Base-by-base conservation (phyloP, 176 grass and related monocot genomes). In the Cenchrus purpureus region DNA sequence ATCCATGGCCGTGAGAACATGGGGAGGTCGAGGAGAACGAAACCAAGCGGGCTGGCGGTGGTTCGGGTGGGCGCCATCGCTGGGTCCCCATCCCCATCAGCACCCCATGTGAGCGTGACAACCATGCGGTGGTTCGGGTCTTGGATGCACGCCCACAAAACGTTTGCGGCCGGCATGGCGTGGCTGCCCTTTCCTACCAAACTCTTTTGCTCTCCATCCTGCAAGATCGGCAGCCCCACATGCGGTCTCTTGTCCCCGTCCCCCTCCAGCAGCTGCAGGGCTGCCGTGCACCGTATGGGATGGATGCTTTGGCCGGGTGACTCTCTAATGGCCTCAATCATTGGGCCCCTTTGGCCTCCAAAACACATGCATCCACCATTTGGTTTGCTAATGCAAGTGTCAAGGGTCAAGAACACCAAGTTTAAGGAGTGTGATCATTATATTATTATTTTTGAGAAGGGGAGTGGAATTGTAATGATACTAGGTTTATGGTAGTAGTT, bases 101-200 rank as follows among this genome's bases (percentile, higher is more conserved):
- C 65, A 64, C 69, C 85, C 63, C 89, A 91, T 91, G 81, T 81
- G 89, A 77, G 61, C 17, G 79, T 82, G 84, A 83, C 84, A 83
- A 86, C 66, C 79, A 42, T 87, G 85, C 76, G 67, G 65, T 59
- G 52, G 66, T 82, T 82, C 54, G 54, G 80, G 74, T 43, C 64
- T 80, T 63, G 84, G 79, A 86, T 54, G 79, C 79, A 79, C 63
- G 80, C 73, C 80, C 73, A 78, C 86, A 83, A 46, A 45, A 88
- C 56, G 29, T 88, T 82, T 82, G 88, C 71, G 74, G 82, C 67
- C 59, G 76, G 79, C 73, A 40, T 85, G 83, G 40, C 52, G 19
- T 70, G 72, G 72, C 29, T 7, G 6, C 60, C 53, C 54, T 84
- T 87, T 84, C 57, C 67, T 44, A 84, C 89, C 81, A 87, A 87